These are phyloP conservation scores for Daedaleopsis nitida DNA, from an alignment of 768 basidiomycete species.

Conservation along the genomic window DNA sequence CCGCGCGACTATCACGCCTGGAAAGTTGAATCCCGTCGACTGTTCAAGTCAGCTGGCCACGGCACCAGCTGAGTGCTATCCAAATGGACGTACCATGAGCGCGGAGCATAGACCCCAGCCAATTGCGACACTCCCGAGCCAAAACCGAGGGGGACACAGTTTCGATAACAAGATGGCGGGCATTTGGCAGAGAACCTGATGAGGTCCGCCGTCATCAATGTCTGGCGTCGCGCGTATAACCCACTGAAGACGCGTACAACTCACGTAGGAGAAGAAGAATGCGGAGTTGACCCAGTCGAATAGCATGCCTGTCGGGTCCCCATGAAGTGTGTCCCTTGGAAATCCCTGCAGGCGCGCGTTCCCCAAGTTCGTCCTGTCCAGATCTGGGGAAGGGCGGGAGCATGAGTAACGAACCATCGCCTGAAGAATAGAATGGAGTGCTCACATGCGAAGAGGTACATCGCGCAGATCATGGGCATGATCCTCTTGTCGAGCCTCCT, in stretches of 20 bases:
- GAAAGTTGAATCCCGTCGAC: slow-evolving; percentile 64
- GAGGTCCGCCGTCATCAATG: slow-evolving; percentile 27
- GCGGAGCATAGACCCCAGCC: slow-evolving; percentile 81
- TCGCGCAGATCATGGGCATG: slow-evolving; percentile 68
- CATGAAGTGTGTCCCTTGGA: slow-evolving; percentile 60
- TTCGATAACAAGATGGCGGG: slow-evolving; percentile 70
- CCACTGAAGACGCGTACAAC: slow-evolving; percentile 18
- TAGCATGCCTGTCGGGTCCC: slow-evolving; percentile 64
- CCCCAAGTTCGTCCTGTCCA: slow-evolving; percentile 79
- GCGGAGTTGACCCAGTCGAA: slow-evolving; percentile 79
- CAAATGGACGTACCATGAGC: slow-evolving; percentile 52
- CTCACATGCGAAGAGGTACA: slow-evolving; percentile 78
- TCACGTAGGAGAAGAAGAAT: slow-evolving; percentile 80
- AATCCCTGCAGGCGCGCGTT: slow-evolving; percentile 79
- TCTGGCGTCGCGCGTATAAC: neutral
- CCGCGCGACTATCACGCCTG: slow-evolving; percentile 57
- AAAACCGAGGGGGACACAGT: slow-evolving; percentile 65
- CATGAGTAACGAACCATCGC: neutral
- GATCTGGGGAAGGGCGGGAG: slow-evolving; percentile 32
- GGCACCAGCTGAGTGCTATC: neutral
- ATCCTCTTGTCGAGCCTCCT: slow-evolving; percentile 69
- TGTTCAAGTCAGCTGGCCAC: slow-evolving; percentile 26
- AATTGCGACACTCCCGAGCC: slow-evolving; percentile 64
- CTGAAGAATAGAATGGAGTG: slow-evolving; percentile 11
- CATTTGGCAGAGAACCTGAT: slow-evolving; percentile 64